Base-by-base conservation (phyloP, 257 asterid genomes). In the Solanum piurae region DNA sequence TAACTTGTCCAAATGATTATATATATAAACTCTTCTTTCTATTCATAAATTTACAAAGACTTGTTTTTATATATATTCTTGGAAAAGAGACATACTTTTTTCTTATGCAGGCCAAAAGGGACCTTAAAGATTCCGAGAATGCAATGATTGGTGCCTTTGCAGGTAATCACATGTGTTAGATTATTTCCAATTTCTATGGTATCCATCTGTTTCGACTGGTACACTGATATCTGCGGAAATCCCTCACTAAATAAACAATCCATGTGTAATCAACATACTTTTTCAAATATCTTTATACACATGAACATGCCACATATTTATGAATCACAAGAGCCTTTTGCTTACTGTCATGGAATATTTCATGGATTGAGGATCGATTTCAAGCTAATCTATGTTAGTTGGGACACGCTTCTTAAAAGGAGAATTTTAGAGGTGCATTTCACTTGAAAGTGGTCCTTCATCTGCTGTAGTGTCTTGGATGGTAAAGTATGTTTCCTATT, bases 61-160 rank as follows among this genome's bases (percentile, higher is more conserved):
- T 27, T 9, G 25, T 29, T 49, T 49, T 29, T 82, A 49, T 31
- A 31, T 82, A 29, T 82, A 37, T 79, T 14, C 38, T 79, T 16
- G 38, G 16, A 79, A 7, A 79, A 79, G 27, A 44, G 66, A 44
- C 40, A 4, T 44, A 4, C 11, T 80, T 12, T 75, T 14, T 88
- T 69, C 79, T 80, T 64, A 85, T 90, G 79, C 93, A 93, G 96
- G 96, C 96, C 21, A 92, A 37, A 84, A 92, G 98, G 84, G 95
- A 94, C 85, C 91, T 93, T 60, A 93, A 89, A 72, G 98, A 90
- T 89, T 86, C 94, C 37, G 98, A 94, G 89, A 93, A 89, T 90
- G 98, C 98, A 68, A 87, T 94, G 68, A 91, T 93, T 83, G 96
- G 96, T 83, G 98, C 98, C 58, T 89, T 94, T 93, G 94, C 98